Base-by-base conservation (phyloP, 441 rosid genomes). In the Biscutella laevigata region DNA sequence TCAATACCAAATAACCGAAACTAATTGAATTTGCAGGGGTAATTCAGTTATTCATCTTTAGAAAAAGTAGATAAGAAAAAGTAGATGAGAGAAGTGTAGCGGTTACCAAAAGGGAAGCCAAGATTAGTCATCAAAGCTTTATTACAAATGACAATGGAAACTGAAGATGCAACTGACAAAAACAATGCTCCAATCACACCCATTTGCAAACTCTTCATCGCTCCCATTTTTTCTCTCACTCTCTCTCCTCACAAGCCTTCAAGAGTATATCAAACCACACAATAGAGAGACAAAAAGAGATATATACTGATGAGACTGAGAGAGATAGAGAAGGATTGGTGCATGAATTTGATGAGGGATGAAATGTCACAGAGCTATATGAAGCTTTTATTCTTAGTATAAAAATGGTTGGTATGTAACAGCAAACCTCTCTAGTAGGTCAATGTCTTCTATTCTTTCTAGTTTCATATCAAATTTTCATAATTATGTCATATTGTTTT, bases 71-170 rank as follows among this genome's bases (percentile, higher is more conserved):
- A n/a, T n/a, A n/a, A n/a, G n/a, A n/a, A n/a, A n/a, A n/a, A n/a
- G n/a, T n/a, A n/a, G n/a, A n/a, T n/a, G n/a, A n/a, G n/a, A n/a
- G n/a, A 5, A 30, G 49, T 12, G 27, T 9, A 11, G 16, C n/a
- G 39, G 4, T 77, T 80, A 86, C 98, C 98, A 61, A 92, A 92
- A 32, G 95, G 96, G 75, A 92, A 92, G 67, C 98, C 96, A 15
- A 92, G 94, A 63, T 88, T 82, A 76, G 94, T 82, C 96, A 92
- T 92, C 66, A 92, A 69, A 72, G 98, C 98, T 77, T 92, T 92
- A 77, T 92, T 92, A 81, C 98, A 88, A 12, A 91, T 88, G 61
- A 88, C 98, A 70, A 92, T 88, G 59, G 98, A 88, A 45, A 92
- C 96, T 25, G 98, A 92, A 49, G 96, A 92, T 44, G 95, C 96